phyloP scores from a whole-genome alignment of 805 yeast species.

The Nakazawaea molendinolei region DNA sequence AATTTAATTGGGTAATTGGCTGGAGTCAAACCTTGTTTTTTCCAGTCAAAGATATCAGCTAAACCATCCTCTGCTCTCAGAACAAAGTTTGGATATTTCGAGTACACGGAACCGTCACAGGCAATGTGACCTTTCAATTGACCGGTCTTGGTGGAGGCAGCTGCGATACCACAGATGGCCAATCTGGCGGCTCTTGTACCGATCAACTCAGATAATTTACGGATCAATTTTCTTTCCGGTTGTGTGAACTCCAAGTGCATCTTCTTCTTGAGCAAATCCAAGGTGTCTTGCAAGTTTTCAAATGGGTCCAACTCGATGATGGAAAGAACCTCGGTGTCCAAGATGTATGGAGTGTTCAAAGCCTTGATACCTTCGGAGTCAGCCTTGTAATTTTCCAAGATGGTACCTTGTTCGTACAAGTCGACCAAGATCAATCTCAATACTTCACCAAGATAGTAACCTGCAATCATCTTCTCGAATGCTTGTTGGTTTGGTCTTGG shows the following conservation, averaged over 20 bases:
- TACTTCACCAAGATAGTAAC: conserved; percentile 93
- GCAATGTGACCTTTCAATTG: conserved; percentile 81
- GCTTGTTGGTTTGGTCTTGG: conserved; percentile 98
- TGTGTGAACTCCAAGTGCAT: conserved; percentile 63
- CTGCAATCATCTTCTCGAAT: conserved; percentile 97
- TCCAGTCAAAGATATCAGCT: conserved; percentile 89
- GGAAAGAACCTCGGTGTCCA: conserved; percentile 90
- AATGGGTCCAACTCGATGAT: conserved; percentile 85
- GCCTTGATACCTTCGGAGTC: conserved; percentile 52
- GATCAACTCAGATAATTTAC: conserved; percentile 77
- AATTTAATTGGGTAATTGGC: conserved; percentile 74
- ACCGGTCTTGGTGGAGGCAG: conserved; percentile 85
- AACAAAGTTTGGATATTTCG: conserved; percentile 91
- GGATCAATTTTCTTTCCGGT: conserved; percentile 78
- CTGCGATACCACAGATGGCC: conserved; percentile 95
- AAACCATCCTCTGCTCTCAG: conserved; percentile 90
- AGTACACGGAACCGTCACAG: conserved; percentile 95
- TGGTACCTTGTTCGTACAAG: conserved; percentile 52
- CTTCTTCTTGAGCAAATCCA: conserved; percentile 52
- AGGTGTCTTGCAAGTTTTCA: conserved; percentile 74
- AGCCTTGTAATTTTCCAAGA: conserved; percentile 49
- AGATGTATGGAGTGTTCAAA: conserved; percentile 58
- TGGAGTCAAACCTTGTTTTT: conserved; percentile 24
- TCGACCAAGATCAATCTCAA: conserved; percentile 78
- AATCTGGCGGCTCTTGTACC: conserved; percentile 94